phyloP scores from a whole-genome alignment of 352 stramenopile genomes.

The Achlya hypogyna region DNA sequence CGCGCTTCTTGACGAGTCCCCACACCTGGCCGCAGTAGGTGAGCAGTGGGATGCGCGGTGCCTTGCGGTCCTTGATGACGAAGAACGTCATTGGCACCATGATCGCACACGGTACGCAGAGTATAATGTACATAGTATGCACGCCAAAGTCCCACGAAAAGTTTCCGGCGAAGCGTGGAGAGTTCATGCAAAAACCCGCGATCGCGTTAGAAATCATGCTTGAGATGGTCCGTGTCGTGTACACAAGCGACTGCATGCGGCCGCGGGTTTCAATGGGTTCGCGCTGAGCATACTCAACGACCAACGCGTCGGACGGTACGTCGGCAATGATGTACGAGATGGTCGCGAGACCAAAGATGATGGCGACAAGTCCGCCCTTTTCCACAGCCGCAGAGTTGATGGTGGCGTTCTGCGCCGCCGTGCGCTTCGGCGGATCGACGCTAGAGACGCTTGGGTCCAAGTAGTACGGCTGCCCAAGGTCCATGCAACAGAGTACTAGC shows the following conservation, averaged over 20 bases:
- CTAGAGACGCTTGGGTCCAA: not conserved
- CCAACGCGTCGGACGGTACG: slow-evolving; percentile 50
- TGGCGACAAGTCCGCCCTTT: slow-evolving; percentile 31
- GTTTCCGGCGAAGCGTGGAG: slow-evolving; percentile 31
- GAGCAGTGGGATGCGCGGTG: not conserved
- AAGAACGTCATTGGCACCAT: not conserved
- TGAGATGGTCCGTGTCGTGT: slow-evolving; percentile 35
- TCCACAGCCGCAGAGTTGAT: slow-evolving; percentile 30
- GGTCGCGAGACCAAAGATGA: slow-evolving; percentile 43
- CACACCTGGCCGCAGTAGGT: not conserved
- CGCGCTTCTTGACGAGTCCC: slow-evolving; percentile 40
- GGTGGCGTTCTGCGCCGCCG: slow-evolving; percentile 21
- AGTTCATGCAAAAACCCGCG: slow-evolving; percentile 46
- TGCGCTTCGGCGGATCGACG: slow-evolving; percentile 19
- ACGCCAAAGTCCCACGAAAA: slow-evolving; percentile 25
- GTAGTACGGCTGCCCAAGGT: slow-evolving; percentile 36
- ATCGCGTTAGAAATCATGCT: slow-evolving; percentile 28
- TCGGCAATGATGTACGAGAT: slow-evolving; percentile 57
- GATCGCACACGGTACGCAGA: slow-evolving; percentile 24
- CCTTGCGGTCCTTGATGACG: not conserved
- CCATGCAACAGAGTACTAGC: slow-evolving; percentile 29
- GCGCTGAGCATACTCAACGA: slow-evolving; percentile 60
- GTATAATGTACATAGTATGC: slow-evolving; percentile 19
- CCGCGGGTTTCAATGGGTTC: slow-evolving; percentile 56
- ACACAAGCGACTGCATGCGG: slow-evolving; percentile 49